These are phyloP conservation scores for Symbiotaphrina buchneri DNA, from an alignment of 495 filamentous ascomycete genomes.

Conservation along the genomic window DNA sequence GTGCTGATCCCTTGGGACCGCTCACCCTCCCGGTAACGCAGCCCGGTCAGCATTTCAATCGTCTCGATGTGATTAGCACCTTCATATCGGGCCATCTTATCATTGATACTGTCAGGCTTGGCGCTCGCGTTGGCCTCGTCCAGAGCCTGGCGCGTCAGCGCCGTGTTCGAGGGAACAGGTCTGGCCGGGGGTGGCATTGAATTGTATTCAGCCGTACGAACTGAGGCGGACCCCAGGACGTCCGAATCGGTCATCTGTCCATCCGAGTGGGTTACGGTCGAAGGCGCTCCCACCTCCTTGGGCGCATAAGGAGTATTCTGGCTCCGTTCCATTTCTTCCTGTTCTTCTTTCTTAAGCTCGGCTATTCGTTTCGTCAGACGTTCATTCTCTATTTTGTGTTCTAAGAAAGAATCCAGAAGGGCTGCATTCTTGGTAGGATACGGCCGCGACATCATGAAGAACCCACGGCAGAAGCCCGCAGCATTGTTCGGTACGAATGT, in stretches of 20 bases:
- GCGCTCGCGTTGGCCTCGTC: conserved; percentile 51
- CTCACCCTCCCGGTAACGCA: conserved; percentile 77
- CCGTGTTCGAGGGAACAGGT: conserved; percentile 31
- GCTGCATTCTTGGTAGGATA: conserved; percentile 75
- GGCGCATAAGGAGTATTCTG: conserved; percentile 22
- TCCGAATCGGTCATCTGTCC: conserved; percentile 14
- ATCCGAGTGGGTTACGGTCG: conserved; percentile 30
- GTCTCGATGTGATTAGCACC: conserved; percentile 57
- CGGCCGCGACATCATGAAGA: conserved; percentile 85
- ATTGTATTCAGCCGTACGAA: conserved; percentile 15
- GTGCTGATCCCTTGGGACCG: conserved; percentile 75
- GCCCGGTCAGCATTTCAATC: conserved; percentile 84
- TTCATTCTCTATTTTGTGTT: conserved; percentile 96
- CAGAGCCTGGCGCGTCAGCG: conserved; percentile 54
- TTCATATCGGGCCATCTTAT: conserved; percentile 59
- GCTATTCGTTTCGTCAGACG: conserved; percentile 62
- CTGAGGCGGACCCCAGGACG: conserved; percentile 9
- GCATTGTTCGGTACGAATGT: conserved; percentile 35
- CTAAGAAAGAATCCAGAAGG: conserved; percentile 78
- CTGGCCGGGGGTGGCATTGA: conserved; percentile 50
- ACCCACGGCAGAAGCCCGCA: conserved; percentile 55
- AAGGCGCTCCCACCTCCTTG: conserved; percentile 26
- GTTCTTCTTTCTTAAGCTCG: conserved; percentile 69
- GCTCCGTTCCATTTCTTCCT: conserved; percentile 43
- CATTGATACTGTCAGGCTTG: conserved; percentile 47